Conservation (phyloP, 352 stramenopile genomes). For the Globisporangium orthogonon region DNA sequence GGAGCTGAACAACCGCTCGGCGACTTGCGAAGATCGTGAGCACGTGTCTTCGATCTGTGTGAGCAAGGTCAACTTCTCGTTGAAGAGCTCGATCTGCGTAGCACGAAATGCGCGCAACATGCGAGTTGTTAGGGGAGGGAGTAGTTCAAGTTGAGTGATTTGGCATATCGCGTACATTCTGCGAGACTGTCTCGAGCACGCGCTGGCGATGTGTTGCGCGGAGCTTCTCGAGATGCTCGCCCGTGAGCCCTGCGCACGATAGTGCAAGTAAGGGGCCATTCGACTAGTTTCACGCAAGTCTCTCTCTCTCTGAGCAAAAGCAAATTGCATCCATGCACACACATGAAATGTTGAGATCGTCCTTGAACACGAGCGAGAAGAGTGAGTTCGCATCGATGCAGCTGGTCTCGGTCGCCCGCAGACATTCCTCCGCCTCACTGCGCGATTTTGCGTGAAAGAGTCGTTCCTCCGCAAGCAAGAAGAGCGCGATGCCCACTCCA, state of each 20-base stretch:
- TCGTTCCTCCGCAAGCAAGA: conserved; percentile 60
- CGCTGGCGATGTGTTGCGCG: conserved; percentile 41
- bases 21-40: conserved; percentile 23
- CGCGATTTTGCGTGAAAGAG: conserved; percentile 55
- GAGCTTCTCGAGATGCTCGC: conserved; percentile 60
- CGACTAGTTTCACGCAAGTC: not conserved
- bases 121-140: not conserved
- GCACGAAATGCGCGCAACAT: not conserved
- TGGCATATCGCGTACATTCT: conserved; percentile 24
- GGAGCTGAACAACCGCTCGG: conserved; percentile 26
- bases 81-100: conserved; percentile 32
- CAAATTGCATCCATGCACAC: conserved; percentile 6
- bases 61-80: conserved; percentile 53
- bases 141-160: not conserved
- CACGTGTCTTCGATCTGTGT: conserved; percentile 46
- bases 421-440: conserved; percentile 38
- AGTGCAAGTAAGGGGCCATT: not conserved
- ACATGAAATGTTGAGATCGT: conserved; percentile 78
- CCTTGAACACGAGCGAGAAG: conserved; percentile 72
- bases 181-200: conserved; percentile 43
- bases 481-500: conserved; percentile 56
- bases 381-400: conserved; percentile 68
- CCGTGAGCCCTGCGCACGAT: conserved; percentile 36
- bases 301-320: not conserved
- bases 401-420: conserved; percentile 44